Base-by-base conservation (phyloP, 225 moss, liverwort and hornwort genomes). In the Climacium dendroides region DNA sequence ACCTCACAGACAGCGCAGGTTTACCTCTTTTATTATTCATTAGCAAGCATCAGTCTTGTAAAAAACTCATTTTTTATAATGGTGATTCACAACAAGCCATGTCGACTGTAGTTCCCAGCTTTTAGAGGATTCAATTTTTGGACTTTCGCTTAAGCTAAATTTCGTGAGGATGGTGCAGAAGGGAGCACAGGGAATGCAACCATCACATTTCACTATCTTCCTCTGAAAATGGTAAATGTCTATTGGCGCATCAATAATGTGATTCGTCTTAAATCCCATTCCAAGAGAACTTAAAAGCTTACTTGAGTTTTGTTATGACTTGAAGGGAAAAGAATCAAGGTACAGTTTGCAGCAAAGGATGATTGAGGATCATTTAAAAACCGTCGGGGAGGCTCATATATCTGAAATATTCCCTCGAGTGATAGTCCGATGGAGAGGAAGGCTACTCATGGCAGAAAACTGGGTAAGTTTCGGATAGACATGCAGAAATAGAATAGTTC, bases 201-300 rank as follows among this genome's bases (percentile, higher is more conserved):
- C 59, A 92, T 93, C 79, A 90, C 89, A 62, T 92, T 92, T 74
- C 90, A 92, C 74, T 93, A 93, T 71, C 89, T 92, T 85, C 93
- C 92, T 77, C 64, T 92, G 75, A 88, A 73, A 80, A 92, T 88
- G 92, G 93, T 93, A 93, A 54, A 34, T 29, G 39, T 69, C 41
- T 74, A 53, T 58, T 22, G 30, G 45, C 63, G 60, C 83, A 70
- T 63, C 79, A 30, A 11, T 79, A 80, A 14, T 72, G 58, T 59
- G 53, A 13, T 39, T 47, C 5, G 50, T 48, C 52, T 76, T 63
- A 6, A 41, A 69, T 50, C 32, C 18, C n/a, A 47, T 62, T 71
- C 22, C n/a, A 17, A 55, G 47, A 74, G 18, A 58, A 28, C 15
- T 66, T 9, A 11, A 15, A 15, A 69, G 11, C 82, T 80, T 66